Evolutionary conservation across 176 grass and related monocot species (phyloP).

Genomic region (Juncus inflexus): DNA sequence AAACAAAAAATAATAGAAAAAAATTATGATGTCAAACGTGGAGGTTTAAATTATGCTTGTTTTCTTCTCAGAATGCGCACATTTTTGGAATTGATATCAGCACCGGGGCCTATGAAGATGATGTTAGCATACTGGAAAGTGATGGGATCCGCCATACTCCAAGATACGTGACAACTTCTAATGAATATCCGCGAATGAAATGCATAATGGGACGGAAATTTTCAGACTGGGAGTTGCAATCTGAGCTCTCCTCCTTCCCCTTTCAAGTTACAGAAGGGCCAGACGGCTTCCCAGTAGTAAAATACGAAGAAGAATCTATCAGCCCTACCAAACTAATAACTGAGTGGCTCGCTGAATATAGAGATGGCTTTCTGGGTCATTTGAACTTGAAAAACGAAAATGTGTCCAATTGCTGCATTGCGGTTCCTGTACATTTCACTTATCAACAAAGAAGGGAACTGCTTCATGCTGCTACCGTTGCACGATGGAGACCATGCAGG

Average conservation of each 20-base stretch:
- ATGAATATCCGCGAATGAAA: too few relatives aligned
- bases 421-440: slow-evolving; percentile 9
- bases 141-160: too few relatives aligned
- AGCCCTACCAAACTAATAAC: background rate
- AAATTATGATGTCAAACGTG: too few relatives aligned
- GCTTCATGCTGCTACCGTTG: slow-evolving; percentile 3
- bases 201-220: background rate
- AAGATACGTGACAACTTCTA: too few relatives aligned
- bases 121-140: too few relatives aligned
- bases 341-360: background rate
- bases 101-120: too few relatives aligned
- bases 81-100: too few relatives aligned
- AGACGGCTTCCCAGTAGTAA: background rate
- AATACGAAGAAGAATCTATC: background rate
- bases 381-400: background rate
- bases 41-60: too few relatives aligned
- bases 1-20: too few relatives aligned
- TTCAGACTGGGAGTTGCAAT: slow-evolving; percentile 17
- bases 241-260: background rate
- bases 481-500: background rate
- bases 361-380: background rate
- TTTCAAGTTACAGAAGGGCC: slow-evolving; percentile 8
- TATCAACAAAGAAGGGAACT: background rate
- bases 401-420: background rate
- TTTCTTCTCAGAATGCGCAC: too few relatives aligned